Conservation (phyloP, 495 filamentous ascomycete species). For the Aspergillus panamensis region DNA sequence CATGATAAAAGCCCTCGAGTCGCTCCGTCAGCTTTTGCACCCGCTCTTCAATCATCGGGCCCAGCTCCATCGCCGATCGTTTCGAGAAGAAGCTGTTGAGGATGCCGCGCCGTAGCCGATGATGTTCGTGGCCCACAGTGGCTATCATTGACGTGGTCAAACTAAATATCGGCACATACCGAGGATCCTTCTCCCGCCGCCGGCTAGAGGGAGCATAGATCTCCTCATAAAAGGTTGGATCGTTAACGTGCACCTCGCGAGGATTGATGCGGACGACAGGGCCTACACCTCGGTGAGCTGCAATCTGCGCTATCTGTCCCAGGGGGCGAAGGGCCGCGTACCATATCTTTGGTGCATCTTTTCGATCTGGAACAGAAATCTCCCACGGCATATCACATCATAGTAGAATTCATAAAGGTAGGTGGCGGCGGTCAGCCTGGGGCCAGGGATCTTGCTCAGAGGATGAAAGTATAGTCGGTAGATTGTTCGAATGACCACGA, state of each 20-base stretch:
- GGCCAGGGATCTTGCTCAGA: conserved; percentile 45
- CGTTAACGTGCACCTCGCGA: conserved; percentile 46
- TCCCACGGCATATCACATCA: conserved; percentile 38
- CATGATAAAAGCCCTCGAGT: conserved; percentile 30
- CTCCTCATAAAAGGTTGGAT: conserved; percentile 35
- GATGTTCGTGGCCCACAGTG: conserved; percentile 22
- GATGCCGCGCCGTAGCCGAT: conserved; percentile 26
- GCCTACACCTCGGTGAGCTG: too few species aligned
- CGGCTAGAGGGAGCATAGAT: conserved; percentile 27
- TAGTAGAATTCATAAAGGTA: conserved; percentile 50
- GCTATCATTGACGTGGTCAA: conserved; percentile 18
- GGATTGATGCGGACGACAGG: conserved; percentile 54
- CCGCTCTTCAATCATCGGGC: not conserved
- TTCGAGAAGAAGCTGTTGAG: conserved; percentile 32
- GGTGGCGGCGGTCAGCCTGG: conserved; percentile 45
- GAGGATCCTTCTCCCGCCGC: conserved; percentile 27
- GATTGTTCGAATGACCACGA: conserved; percentile 11
- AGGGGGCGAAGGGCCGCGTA: conserved; percentile 22
- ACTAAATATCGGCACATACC: conserved; percentile 19
- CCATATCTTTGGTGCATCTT: conserved; percentile 48
- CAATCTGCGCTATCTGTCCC: too few species aligned
- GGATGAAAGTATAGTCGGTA: conserved; percentile 53
- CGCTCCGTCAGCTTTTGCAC: conserved; percentile 5
- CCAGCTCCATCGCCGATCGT: conserved; percentile 14
- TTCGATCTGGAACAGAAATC: conserved; percentile 42